These are phyloP conservation scores for Cyamopsis tetragonoloba DNA, from an alignment of 306 rosid species.

Conservation along the genomic window DNA sequence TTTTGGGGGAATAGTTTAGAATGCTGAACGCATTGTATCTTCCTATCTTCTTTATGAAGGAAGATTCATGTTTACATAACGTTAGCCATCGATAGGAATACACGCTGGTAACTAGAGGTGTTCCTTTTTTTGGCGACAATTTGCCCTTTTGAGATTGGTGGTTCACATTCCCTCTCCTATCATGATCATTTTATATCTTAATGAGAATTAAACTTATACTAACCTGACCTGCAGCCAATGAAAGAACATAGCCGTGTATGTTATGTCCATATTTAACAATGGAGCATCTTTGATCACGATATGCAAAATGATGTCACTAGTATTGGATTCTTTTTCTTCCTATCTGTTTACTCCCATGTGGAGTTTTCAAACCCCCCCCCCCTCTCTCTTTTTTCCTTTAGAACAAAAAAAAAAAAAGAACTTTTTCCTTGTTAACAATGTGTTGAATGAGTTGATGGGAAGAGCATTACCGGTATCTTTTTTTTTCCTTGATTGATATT, in stretches of 20 bases:
- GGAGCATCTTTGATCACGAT: too few relatives aligned
- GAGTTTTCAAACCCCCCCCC: too few relatives aligned
- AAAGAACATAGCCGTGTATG: slow-evolving; percentile 1
- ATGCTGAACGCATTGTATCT: slow-evolving; percentile 71
- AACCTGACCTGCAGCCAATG: slow-evolving; percentile 9
- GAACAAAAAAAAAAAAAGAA: too few relatives aligned
- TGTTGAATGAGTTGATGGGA: too few relatives aligned
- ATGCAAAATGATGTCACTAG: too few relatives aligned
- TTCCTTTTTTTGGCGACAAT: slow-evolving; percentile 21
- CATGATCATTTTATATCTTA: slow-evolving; percentile 20
- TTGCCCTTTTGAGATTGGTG: slow-evolving; percentile 32
- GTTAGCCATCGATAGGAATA: slow-evolving; percentile 49
- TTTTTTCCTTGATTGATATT: too few relatives aligned
- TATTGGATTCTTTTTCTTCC: too few relatives aligned
- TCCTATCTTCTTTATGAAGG: slow-evolving; percentile 66
- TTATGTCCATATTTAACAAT: too few relatives aligned
- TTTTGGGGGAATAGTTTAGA: slow-evolving; percentile 48
- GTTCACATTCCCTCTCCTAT: slow-evolving; percentile 23
- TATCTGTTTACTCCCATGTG: too few relatives aligned
- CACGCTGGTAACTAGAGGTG: slow-evolving; percentile 37
- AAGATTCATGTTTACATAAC: slow-evolving; percentile 63
- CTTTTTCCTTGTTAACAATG: too few relatives aligned
- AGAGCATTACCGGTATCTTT: too few relatives aligned
- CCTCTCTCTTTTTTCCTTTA: too few relatives aligned
- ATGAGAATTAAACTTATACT: slow-evolving; percentile 9